Evolutionary conservation across 768 basidiomycete species (phyloP).

Genomic region (Porphyrellus cyaneotinctus): DNA sequence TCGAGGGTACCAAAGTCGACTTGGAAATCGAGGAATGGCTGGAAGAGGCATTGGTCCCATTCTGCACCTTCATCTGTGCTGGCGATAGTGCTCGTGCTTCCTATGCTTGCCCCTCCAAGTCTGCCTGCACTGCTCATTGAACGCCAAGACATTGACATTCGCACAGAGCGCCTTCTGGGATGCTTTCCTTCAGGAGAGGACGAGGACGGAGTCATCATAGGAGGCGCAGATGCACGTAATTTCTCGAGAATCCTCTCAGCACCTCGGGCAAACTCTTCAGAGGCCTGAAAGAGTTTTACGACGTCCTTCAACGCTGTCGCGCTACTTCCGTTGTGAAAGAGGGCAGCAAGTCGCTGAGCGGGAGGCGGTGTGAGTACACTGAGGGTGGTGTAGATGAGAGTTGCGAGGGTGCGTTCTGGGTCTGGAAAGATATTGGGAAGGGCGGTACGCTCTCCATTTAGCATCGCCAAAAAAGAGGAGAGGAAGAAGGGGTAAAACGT

Average conservation of each 20-base stretch:
- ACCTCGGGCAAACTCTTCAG: conserved; percentile 77
- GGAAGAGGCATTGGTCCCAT: conserved; percentile 92
- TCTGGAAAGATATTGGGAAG: conserved; percentile 88
- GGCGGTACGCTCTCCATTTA: conserved; percentile 67
- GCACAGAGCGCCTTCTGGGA: conserved; percentile 51
- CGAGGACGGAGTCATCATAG: conserved; percentile 16
- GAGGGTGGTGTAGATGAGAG: conserved; percentile 78
- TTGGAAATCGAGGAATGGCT: conserved; percentile 91
- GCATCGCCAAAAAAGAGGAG: conserved; percentile 54
- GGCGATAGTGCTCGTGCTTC: conserved; percentile 3
- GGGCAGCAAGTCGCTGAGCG: conserved; percentile 67
- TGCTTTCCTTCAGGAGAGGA: conserved; percentile 31
- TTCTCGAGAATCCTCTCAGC: conserved; percentile 79
- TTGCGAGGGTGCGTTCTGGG: conserved; percentile 68
- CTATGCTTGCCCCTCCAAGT: conserved; percentile 11
- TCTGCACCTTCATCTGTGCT: conserved; percentile 35
- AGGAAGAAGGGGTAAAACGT: conserved; percentile 77
- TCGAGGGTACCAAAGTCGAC: conserved; percentile 80
- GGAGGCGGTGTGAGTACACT: conserved; percentile 79
- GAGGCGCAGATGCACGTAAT: conserved; percentile 39
- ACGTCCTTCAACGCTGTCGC: conserved; percentile 62
- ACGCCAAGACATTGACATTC: conserved; percentile 65
- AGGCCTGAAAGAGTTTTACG: conserved; percentile 64
- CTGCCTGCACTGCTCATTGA: conserved; percentile 30
- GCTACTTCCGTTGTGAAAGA: conserved; percentile 58